Percentiles rank a stretch among this genome's conserved stretches.
Conservation (phyloP, 2,329 filamentous ascomycete species). For the Aspergillus sp. region DNA sequence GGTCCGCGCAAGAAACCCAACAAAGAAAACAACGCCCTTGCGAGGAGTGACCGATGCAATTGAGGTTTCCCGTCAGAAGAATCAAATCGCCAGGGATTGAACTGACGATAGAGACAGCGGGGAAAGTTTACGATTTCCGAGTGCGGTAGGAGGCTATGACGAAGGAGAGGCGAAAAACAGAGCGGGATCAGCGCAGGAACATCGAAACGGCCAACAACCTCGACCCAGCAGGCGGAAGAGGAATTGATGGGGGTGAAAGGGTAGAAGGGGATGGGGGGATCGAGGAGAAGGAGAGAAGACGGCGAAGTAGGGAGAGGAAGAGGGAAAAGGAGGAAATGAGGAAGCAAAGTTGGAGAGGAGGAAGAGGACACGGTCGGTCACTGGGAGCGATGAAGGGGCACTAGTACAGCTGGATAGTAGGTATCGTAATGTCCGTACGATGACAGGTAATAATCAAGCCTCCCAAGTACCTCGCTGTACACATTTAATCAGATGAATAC, state of each 20-base stretch:
- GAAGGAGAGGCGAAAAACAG: constrained; percentile 9
- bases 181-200: constrained; percentile 18
- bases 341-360: constrained; percentile 3
- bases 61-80: background rate
- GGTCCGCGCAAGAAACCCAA: too few relatives aligned
- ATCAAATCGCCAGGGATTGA: background rate
- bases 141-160: constrained; percentile 3
- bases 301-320: constrained; percentile 1
- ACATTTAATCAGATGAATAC: background rate
- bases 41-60: background rate
- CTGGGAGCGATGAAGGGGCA: background rate
- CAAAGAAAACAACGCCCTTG: too few relatives aligned
- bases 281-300: background rate
- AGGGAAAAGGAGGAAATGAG: constrained; percentile 6
- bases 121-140: background rate
- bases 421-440: background rate
- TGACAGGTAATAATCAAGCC: background rate
- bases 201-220: constrained; percentile 18
- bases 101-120: background rate
- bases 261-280: constrained; percentile 1
- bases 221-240: constrained; percentile 10
- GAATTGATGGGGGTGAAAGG: constrained; percentile 7
- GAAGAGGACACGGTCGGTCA: constrained; percentile 7
- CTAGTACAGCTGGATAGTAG: background rate
- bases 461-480: background rate